These are phyloP conservation scores for Phytopythium vexans DNA, from an alignment of 352 stramenopile species.

Conservation along the genomic window DNA sequence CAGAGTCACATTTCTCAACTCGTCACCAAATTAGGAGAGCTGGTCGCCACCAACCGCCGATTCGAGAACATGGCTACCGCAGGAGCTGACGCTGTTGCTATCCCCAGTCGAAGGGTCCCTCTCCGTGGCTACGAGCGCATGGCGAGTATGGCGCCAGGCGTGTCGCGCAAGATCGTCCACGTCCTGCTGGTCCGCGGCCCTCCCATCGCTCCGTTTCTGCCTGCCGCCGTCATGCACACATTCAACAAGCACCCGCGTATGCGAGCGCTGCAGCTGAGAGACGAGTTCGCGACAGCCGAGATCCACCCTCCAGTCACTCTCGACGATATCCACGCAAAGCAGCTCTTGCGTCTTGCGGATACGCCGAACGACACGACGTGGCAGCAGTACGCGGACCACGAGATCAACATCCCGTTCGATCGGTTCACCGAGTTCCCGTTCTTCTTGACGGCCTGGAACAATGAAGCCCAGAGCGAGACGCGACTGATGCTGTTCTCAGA, in stretches of 20 bases:
- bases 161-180: conserved; percentile 28
- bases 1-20: too few species aligned
- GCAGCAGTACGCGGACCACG: conserved; percentile 15
- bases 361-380: conserved; percentile 5
- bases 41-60: too few species aligned
- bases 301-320: conserved; percentile 21
- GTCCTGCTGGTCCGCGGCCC: conserved; percentile 22
- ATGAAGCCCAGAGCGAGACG: conserved; percentile 6
- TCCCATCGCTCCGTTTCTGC: conserved; percentile 4
- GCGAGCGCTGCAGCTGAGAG: conserved; percentile 24
- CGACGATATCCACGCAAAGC: conserved; percentile 9
- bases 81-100: too few species aligned
- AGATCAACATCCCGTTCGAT: conserved; percentile 28
- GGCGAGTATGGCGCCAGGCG: conserved; percentile 15
- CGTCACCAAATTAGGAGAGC: too few species aligned
- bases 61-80: too few species aligned
- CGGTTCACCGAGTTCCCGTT: conserved; percentile 34
- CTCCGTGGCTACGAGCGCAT: conserved; percentile 36
- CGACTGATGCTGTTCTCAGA: too few species aligned
- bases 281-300: conserved; percentile 21
- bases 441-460: conserved; percentile 24
- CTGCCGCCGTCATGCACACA: conserved; percentile 19
- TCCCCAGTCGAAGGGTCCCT: conserved; percentile 5
- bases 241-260: conserved; percentile 49
- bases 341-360: conserved; percentile 12